Conservation (phyloP, 1,284 basidiomycete species). For the Termitomyces sp. region DNA sequence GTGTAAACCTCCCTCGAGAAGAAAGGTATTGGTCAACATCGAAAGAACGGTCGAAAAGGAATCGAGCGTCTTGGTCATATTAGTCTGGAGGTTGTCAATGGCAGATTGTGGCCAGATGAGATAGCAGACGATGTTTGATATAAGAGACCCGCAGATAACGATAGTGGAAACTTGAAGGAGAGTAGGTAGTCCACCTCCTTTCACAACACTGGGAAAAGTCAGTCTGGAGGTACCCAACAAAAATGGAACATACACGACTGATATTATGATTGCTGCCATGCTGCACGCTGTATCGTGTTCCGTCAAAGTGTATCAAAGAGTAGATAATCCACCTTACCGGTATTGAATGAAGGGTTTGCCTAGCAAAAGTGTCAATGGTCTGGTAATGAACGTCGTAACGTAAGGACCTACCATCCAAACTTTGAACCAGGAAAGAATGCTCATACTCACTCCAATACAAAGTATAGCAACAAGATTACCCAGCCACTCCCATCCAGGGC, state of each 20-base stretch:
- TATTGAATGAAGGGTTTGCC: constrained; percentile 85
- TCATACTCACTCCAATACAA: constrained; percentile 84
- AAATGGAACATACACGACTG: constrained; percentile 63
- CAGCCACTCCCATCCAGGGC: constrained; percentile 63
- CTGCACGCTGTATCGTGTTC: constrained; percentile 61
- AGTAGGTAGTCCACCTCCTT: constrained; percentile 80
- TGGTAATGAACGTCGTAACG: constrained; percentile 3
- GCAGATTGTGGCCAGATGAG: constrained; percentile 82
- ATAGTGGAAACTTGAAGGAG: constrained; percentile 75
- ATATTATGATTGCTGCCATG: constrained; percentile 85
- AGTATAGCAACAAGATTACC: constrained; percentile 65
- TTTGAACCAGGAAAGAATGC: constrained; percentile 81
- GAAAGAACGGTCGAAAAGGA: constrained; percentile 83
- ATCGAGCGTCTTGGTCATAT: constrained; percentile 82
- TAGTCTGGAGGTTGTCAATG: constrained; percentile 73
- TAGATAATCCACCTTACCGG: constrained; percentile 46
- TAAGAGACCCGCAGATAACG: constrained; percentile 68
- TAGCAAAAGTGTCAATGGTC: constrained; percentile 13
- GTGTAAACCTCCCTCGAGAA: constrained; percentile 66
- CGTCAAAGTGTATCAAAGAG: neutral
- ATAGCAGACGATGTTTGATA: constrained; percentile 85
- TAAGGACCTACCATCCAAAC: constrained; percentile 62
- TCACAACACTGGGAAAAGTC: constrained; percentile 59
- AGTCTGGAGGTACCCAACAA: neutral
- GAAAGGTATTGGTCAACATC: constrained; percentile 78